Base-by-base conservation (phyloP, 768 basidiomycete species). In the Lactarius trivialis region DNA sequence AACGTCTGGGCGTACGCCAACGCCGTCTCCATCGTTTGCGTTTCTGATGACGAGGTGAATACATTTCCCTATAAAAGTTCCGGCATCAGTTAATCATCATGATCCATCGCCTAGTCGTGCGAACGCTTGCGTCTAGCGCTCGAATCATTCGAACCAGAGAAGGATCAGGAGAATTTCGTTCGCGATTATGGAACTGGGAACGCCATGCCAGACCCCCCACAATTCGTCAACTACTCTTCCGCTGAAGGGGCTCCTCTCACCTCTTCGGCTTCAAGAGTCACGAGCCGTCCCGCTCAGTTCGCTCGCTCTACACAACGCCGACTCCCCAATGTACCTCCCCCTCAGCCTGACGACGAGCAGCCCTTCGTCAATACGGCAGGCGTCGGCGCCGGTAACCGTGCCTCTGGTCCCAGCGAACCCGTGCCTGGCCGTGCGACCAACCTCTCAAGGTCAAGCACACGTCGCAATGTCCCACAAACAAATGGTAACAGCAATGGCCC, bases 1-100 rank as follows among this genome's bases (percentile, higher is more conserved):
- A 91, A 91, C 67, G 81, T 97, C 74, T 99, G 97, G 96, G 83
- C 85, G 7, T 98, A 92, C 72, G 94, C 97, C 0, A 99, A 99
- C 72, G 88, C 89, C 0, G 87, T 97, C n/a, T 97, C 95, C 15
- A 91, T 89, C 12, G 90, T 95, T 15, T 98, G 97, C 68, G 95
- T 99, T 19, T 78, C 86, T 12, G 97, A 98, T 71, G 97, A 99
- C 68, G 93, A 96, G 84, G 92, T 93, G 50, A 7, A 81, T 76
- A 14, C 12, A 4, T 24, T n/a, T 9, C 43, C 2, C n/a, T 45
- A 60, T 34, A 3, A 7, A 14, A 45, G 21, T 15, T 26, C 39
- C 17, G 9, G 21, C 33, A 55, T 52, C 58, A 51, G 54, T 60
- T 65, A 32, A 56, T 24, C 24, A 36, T 34, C 49, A 21, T 34